These are phyloP conservation scores for Adansonia rubrostipa DNA, from an alignment of 441 rosid genomes.

Conservation along the genomic window DNA sequence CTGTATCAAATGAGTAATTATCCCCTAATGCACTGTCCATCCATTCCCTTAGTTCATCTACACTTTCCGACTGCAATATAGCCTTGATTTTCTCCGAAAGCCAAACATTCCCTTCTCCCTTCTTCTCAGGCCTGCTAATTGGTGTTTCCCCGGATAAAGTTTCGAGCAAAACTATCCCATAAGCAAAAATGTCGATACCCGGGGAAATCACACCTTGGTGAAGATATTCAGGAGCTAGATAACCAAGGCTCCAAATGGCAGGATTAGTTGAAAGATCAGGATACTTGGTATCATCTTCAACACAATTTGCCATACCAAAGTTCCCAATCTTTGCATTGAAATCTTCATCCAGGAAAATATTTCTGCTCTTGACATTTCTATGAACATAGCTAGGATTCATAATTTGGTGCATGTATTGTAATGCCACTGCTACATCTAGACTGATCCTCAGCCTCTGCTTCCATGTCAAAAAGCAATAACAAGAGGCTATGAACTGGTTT, in stretches of 20 bases:
- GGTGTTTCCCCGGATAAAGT: constrained; percentile 67
- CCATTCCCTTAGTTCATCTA: constrained; percentile 61
- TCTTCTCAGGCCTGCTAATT: constrained; percentile 42
- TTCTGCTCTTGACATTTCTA: constrained; percentile 67
- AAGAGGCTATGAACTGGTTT: constrained; percentile 89
- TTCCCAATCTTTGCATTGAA: constrained; percentile 84
- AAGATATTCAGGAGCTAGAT: constrained; percentile 62
- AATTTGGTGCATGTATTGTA: constrained; percentile 81
- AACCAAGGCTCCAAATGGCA: constrained; percentile 42
- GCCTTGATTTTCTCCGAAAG: constrained; percentile 53
- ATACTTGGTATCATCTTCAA: constrained; percentile 40
- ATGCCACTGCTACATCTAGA: constrained; percentile 79
- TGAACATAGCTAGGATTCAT: constrained; percentile 80
- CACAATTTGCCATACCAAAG: constrained; percentile 64
- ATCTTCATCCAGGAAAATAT: constrained; percentile 84
- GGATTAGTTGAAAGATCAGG: constrained; percentile 39
- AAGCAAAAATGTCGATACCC: constrained; percentile 67
- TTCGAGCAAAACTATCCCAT: constrained; percentile 74
- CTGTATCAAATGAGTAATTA: constrained; percentile 65
- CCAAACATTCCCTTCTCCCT: constrained; percentile 44
- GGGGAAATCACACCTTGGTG: constrained; percentile 53
- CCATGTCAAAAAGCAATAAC: constrained; percentile 90
- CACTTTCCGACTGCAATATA: constrained; percentile 45
- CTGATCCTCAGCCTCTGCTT: constrained; percentile 83
- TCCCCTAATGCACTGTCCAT: constrained; percentile 79